Evolutionary conservation across 805 yeast species (phyloP).

Genomic region (Zygotorulaspora danielsina): DNA sequence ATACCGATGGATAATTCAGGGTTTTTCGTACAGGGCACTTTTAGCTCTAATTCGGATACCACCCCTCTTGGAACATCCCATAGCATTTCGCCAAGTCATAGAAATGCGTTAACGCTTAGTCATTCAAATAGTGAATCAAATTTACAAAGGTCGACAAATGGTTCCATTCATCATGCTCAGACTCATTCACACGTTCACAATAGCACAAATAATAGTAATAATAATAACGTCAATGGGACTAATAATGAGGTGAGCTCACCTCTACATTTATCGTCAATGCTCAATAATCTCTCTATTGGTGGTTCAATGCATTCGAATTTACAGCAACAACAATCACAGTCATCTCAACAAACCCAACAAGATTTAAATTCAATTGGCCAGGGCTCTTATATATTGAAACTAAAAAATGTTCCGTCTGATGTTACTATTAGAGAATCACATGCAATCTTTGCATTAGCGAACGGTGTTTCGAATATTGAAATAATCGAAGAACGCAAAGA

Average conservation of each 20-base stretch:
- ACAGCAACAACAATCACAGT: conserved; percentile 9
- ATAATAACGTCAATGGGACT: conserved; percentile 2
- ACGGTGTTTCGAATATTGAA: conserved; percentile 53
- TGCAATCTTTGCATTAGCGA: conserved; percentile 64
- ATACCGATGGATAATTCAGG: conserved; percentile 15
- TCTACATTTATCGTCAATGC: conserved; percentile 30
- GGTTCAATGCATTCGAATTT: conserved; percentile 10
- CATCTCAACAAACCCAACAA: conserved; percentile 8
- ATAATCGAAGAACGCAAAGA: conserved; percentile 33
- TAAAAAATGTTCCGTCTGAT: conserved; percentile 61
- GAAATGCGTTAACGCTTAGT: conserved; percentile 12
- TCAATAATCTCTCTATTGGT: conserved; percentile 27
- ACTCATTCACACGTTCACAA: conserved; percentile 1
- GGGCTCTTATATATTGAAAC: conserved; percentile 36
- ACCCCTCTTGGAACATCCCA: conserved; percentile 17
- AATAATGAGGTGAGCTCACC: conserved; percentile 26
- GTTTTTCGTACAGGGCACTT: conserved; percentile 19
- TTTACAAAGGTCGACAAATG: conserved; percentile 8
- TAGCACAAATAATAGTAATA: conserved; percentile 2
- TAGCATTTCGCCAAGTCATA: conserved; percentile 26
- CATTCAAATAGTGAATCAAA: conserved; percentile 17
- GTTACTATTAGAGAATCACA: conserved; percentile 62
- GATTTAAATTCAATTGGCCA: conserved; percentile 10
- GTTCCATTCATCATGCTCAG: conserved; percentile 6
- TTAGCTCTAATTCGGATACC: conserved; percentile 23